A percentile compares a stretch with the other conserved stretches of the same genome.
These are phyloP conservation scores for Prunus davidiana DNA, from an alignment of 306 rosid genomes.

Conservation along the genomic window DNA sequence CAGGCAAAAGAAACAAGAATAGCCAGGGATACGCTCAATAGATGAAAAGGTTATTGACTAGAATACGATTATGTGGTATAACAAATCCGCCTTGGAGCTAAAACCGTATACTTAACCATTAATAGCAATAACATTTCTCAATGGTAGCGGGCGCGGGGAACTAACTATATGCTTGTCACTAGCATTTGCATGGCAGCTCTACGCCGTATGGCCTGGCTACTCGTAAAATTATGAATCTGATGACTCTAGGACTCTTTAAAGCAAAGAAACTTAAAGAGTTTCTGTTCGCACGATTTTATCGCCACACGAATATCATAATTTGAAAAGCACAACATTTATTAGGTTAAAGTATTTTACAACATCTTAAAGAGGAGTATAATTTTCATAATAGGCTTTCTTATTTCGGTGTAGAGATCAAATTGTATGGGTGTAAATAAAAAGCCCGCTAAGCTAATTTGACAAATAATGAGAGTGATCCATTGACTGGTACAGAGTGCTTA, in stretches of 20 bases:
- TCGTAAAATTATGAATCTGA: constrained; percentile 20
- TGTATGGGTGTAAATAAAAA: too few relatives aligned
- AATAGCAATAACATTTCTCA: neutral
- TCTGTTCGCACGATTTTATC: too few relatives aligned
- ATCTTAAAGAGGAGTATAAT: neutral
- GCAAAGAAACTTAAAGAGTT: too few relatives aligned
- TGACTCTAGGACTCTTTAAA: too few relatives aligned
- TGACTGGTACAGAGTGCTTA: constrained; percentile 41
- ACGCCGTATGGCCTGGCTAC: constrained; percentile 68
- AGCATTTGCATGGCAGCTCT: constrained; percentile 63
- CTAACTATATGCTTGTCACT: constrained; percentile 29
- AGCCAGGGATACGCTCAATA: too few relatives aligned
- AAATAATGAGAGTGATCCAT: constrained; percentile 31
- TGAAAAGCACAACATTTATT: neutral
- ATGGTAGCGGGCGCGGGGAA: constrained; percentile 51
- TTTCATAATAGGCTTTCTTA: neutral
- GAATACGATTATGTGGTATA: too few relatives aligned
- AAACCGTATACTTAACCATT: neutral
- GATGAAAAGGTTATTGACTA: too few relatives aligned
- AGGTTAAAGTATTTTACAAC: neutral
- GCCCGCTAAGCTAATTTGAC: neutral
- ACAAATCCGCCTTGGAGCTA: too few relatives aligned
- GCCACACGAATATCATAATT: neutral
- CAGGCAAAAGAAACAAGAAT: too few relatives aligned
- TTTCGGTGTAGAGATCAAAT: neutral